Evolutionary conservation across 225 moss, liverwort and hornwort species (phyloP), one percentile per base, ranked within the genome.

Genomic region (Sphagnum tenellum): DNA sequence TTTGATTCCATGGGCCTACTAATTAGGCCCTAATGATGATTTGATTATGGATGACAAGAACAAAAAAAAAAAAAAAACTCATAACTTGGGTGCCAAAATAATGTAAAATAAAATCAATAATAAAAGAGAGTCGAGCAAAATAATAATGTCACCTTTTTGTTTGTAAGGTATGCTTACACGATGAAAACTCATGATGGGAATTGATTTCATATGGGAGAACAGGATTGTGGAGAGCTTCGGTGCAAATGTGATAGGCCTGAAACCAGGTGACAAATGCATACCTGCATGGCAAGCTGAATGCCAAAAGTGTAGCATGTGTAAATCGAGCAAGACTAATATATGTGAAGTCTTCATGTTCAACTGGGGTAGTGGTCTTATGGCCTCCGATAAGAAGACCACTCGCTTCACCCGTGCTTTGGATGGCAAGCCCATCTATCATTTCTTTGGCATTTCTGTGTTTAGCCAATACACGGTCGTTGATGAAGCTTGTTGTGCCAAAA

Each of bases 191-290:
- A 8, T 45, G 3, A 64, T 60, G 11, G 9, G 55, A 49, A 4
- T 44, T 5, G 9, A 6, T 5, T 52, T 6, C 52, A 5, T 9
- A 6, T n/a, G n/a, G n/a, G n/a, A n/a, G n/a, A n/a, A n/a, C 78
- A 76, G 86, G n/a, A 68, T 88, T 62, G 83, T 91, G 57, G 91
- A 91, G 73, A 88, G 88, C 55, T 83, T 91, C 50, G 89, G 88
- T 9, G 81, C 73, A 47, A 70, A 69, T 57, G 78, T 86, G 65
- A 78, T 78, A 7, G 72, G 78, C 14, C 45, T 91, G 57, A 58
- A 64, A 49, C 62, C 75, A 2, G 89, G 86, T 50, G 91, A 91
- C 82, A 68, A 76, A 64, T 83, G 88, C 54, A 81, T 91, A 44
- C 86, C 82, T 0, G 83, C 79, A 55, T 71, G 79, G 79, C 74